Percentiles rank a stretch among this genome's conserved stretches.
Evolutionary conservation across 2,329 filamentous ascomycete species (phyloP).

Genomic region (Xylariaceae sp.): DNA sequence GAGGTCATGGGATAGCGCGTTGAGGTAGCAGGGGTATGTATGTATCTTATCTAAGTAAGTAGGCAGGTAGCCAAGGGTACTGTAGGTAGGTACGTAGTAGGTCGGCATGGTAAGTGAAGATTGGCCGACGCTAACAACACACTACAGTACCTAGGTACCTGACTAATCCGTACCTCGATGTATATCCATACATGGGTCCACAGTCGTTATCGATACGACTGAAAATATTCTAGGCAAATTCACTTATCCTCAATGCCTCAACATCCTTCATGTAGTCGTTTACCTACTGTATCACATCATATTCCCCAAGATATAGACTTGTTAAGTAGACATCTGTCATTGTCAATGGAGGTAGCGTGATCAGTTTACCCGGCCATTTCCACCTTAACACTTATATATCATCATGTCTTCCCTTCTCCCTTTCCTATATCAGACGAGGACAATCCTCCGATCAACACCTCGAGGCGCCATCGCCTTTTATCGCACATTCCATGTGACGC

Average conservation of each 20-base stretch:
- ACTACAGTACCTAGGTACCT: too few relatives aligned
- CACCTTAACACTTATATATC: background rate
- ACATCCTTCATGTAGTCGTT: too few relatives aligned
- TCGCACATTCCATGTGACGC: slow-evolving; percentile 30
- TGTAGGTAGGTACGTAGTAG: too few relatives aligned
- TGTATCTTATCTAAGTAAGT: too few relatives aligned
- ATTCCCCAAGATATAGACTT: too few relatives aligned
- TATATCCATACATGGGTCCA: background rate
- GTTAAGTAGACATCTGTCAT: background rate
- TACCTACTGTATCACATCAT: too few relatives aligned
- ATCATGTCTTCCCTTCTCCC: slow-evolving; percentile 60
- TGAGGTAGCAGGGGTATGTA: too few relatives aligned
- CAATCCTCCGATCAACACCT: slow-evolving; percentile 49
- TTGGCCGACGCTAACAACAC: background rate
- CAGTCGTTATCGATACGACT: background rate
- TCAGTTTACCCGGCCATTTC: background rate
- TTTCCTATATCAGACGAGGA: slow-evolving; percentile 74
- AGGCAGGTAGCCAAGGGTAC: too few relatives aligned
- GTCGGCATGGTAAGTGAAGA: background rate
- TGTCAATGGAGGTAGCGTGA: background rate
- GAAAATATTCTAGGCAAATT: background rate
- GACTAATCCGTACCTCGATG: too few relatives aligned
- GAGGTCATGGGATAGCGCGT: slow-evolving; percentile 21
- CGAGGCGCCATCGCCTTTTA: slow-evolving; percentile 27
- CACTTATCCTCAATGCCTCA: too few relatives aligned